Evolutionary conservation across 345 rosid genomes (phyloP), one percentile per base, ranked within the genome.

Genomic region (Citrus mangshanensis): DNA sequence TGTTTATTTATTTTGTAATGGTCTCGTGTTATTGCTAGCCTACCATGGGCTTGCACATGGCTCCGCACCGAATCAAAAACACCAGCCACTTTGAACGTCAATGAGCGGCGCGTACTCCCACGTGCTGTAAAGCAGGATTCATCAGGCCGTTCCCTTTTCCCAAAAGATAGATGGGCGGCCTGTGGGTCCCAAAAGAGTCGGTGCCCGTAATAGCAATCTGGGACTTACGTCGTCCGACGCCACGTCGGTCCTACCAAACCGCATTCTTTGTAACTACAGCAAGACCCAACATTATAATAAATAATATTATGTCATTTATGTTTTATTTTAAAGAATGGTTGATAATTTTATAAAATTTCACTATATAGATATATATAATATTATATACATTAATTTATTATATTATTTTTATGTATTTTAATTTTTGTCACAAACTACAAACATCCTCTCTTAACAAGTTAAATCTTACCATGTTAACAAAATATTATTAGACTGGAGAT

Each of bases 141-240:
- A 73, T 61, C 78, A 5, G 30, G 22, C 67, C 78, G 78, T 73
- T 66, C 81, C 34, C 66, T 77, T 70, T 37, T 5, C 24, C 32
- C 5, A 67, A 77, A 72, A 14, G 32, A 7, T 12, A 9, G 1
- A 34, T 13, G 68, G 84, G 62, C 75, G 84, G 84, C 70, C 9
- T 2, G 75, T 73, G 70, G 80, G 64, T 14, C 65, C 71, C 75
- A 59, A 2, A 2, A 1, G 6, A 19, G 80, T 56, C 77, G 76
- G 72, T 51, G 46, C 34, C 46, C 1, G 4, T 6, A 30, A 55
- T 6, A 14, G n/a, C 8, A 3, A n/a, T 1, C 2, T 3, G 72
- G 62, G 63, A 65, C 78, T 30, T 4, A 64, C 3, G n/a, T 73
- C 8, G 16, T 12, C 35, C 3, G n/a, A 55, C 27, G 8, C 59